phyloP scores from a whole-genome alignment of 2,329 filamentous ascomycete species.

The Ophiostoma quercus region DNA sequence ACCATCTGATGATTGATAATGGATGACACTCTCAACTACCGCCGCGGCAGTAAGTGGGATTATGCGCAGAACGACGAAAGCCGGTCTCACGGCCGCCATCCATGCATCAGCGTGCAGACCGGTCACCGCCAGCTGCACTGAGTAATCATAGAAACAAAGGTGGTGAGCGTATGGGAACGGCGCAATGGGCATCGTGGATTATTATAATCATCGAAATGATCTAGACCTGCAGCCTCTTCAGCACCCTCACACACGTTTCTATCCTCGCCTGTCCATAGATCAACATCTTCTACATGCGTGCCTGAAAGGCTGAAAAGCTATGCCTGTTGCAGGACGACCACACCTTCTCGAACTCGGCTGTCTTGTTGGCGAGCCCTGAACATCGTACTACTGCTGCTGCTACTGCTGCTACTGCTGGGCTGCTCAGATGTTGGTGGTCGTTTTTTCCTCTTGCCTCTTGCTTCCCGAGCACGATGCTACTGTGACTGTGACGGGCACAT shows the following conservation, averaged over 20 bases:
- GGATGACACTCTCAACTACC: neutral
- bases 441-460: neutral
- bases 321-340: conserved; percentile 1
- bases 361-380: neutral
- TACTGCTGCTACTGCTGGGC: neutral
- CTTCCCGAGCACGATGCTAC: conserved; percentile 3
- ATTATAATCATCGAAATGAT: neutral
- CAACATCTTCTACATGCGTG: neutral
- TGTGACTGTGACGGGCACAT: neutral
- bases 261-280: neutral
- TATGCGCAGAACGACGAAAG: neutral
- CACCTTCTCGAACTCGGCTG: neutral
- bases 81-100: neutral
- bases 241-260: neutral
- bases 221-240: neutral
- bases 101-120: neutral
- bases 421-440: neutral
- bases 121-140: neutral
- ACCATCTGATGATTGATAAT: neutral
- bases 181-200: neutral
- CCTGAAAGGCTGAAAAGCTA: neutral
- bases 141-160: neutral
- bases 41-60: neutral
- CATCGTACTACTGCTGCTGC: neutral
- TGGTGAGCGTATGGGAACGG: neutral